Base-by-base conservation (phyloP, 108 stramenopile genomes). In the Cyclostephanos tholiformis region DNA sequence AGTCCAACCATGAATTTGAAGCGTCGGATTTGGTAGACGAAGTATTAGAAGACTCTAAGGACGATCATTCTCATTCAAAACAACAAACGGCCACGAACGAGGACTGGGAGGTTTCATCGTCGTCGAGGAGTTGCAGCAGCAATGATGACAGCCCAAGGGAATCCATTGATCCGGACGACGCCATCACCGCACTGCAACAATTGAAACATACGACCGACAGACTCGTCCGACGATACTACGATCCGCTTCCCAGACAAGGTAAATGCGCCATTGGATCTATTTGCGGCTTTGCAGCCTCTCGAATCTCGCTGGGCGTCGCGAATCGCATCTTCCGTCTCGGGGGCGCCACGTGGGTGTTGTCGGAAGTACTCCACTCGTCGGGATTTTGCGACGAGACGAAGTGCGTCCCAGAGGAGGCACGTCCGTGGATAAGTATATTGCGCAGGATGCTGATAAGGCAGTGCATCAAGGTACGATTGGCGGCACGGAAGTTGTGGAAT, bases 261-360 rank as follows among this genome's bases (percentile, higher is more conserved):
- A 79, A 79, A 68, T 67, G 62, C 63, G 78, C 78, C 8, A 64
- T 79, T 0, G 71, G 78, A 12, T 26, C 71, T 41, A 49, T 66
- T 16, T 61, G 71, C 30, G 78, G 78, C 11, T 72, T 79, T 25
- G 49, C 59, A 38, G 62, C 71, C 30, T 79, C 78, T 3, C 38
- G 78, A 13, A 48, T 79, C 17, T 25, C 71, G 7, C 39, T 79
- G 38, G 78, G 78, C 20, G 71, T 63, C 19, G 78, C 78, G 36
- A 79, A 79, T 68, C 78, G 78, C 19, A 22, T 71, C 2, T 72
- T 79, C 63, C 71, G 78, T 16, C n/a, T 79, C 5, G 39, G 61
- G 6, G 78, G 78, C 0, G 78, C 78, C 60, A 68, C 63, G 41
- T 72, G 71, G 71, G 78, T 79, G 2, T 25, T 71, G 22, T 71